Evolutionary conservation across 345 rosid species (phyloP), one percentile per base, ranked within the genome.

Genomic region (Eucalyptus erythrocorys): DNA sequence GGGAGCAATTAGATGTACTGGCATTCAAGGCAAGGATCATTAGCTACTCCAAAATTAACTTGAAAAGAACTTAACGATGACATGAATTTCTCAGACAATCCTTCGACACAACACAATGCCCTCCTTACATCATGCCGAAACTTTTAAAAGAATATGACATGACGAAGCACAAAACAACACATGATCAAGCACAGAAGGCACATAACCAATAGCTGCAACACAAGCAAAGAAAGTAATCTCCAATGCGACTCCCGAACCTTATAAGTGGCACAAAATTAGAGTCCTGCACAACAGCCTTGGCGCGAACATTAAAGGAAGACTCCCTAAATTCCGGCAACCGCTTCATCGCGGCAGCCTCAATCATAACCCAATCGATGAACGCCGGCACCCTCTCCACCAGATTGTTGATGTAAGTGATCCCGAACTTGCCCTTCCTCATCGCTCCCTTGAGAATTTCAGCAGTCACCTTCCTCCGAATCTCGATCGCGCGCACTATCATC

Each of bases 341-440:
- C 92, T 96, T 96, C 94, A 96, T 88, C 27, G 95, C 91, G 32
- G 98, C 99, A 24, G 99, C 99, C 89, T 96, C 92, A 49, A 96
- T 93, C 98, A 97, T 95, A 61, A 95, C 94, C 88, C 93, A 90
- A 89, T 96, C 99, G 57, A 96, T 90, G 88, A 95, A 97, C 50
- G 91, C 95, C 50, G 92, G 90, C 89, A 96, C 87, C 88, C 93
- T 93, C 50, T 88, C 88, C 16, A 92, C 93, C 90, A 97, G 91
- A 93, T 96, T 96, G n/a, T 95, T 90, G 10, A 96, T 91, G 89
- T 96, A 96, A 2, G 99, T 96, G 32, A 96, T 94, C 85, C 99
- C 99, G 86, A 97, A 96, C 90, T 94, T 95, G 7, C 98, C 99
- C 91, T 92, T 94, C 91, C 89, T 93, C 92, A 95, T 91, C 40